phyloP scores from a whole-genome alignment of 1,139 yeast genomes.

The Taiozyma onychis region DNA sequence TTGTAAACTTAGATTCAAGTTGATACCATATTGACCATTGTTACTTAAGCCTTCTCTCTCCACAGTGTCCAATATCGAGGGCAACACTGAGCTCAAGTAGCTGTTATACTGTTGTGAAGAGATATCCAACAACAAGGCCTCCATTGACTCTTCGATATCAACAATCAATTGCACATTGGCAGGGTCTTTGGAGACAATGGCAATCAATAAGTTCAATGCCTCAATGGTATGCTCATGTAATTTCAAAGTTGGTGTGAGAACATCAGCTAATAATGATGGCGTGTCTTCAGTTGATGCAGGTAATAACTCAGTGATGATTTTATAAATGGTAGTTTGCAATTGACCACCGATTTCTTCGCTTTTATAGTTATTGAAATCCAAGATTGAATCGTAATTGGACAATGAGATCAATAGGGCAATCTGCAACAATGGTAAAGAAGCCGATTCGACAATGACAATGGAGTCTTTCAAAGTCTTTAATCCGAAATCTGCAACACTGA shows the following conservation, averaged over 20 bases:
- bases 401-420: constrained; percentile 47
- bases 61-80: constrained; percentile 19
- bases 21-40: constrained; percentile 26
- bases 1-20: constrained; percentile 62
- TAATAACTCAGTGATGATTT: constrained; percentile 39
- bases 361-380: constrained; percentile 32
- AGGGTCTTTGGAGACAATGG: constrained; percentile 67
- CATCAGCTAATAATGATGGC: constrained; percentile 69
- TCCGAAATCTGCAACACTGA: constrained; percentile 35
- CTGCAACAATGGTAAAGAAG: constrained; percentile 29
- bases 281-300: constrained; percentile 78
- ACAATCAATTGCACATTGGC: constrained; percentile 61
- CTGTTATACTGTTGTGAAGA: constrained; percentile 38
- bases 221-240: constrained; percentile 35
- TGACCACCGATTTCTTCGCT: constrained; percentile 11
- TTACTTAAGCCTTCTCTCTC: constrained; percentile 7
- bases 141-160: constrained; percentile 58
- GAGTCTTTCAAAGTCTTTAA: constrained; percentile 35
- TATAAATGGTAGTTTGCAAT: constrained; percentile 34
- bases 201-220: constrained; percentile 50
- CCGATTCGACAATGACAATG: constrained; percentile 25
- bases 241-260: constrained; percentile 50
- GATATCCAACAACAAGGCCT: constrained; percentile 47
- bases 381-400: constrained; percentile 46
- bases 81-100: constrained; percentile 27